These are phyloP conservation scores for Heterococcus sp. DNA, from an alignment of 108 stramenopile genomes.

Conservation along the genomic window DNA sequence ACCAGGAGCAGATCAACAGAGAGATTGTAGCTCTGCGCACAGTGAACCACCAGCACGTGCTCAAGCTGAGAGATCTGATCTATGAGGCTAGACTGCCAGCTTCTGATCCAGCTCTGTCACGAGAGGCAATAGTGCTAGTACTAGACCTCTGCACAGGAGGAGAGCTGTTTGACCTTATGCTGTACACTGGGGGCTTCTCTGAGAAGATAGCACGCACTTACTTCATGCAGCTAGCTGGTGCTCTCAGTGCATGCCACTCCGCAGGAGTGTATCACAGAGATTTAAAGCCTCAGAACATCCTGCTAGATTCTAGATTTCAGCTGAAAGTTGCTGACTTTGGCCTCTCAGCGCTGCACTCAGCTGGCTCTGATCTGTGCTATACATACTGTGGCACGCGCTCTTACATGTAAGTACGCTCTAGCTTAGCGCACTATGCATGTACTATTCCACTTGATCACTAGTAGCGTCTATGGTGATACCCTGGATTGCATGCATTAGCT, in stretches of 20 bases:
- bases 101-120: not conserved
- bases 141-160: conserved; percentile 52
- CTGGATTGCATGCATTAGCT: no score
- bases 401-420: no score
- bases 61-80: conserved; percentile 11
- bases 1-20: not conserved
- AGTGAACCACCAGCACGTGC: conserved; percentile 26
- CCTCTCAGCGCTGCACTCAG: conserved; percentile 1
- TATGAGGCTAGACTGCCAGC: not conserved
- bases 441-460: no score
- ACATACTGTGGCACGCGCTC: conserved; percentile 58
- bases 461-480: no score
- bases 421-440: no score
- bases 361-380: conserved; percentile 14
- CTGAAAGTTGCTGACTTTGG: conserved; percentile 58
- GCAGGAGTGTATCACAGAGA: conserved; percentile 51
- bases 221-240: conserved; percentile 39
- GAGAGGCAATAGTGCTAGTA: conserved; percentile 27
- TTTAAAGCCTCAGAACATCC: conserved; percentile 52
- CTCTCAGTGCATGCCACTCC: conserved; percentile 28
- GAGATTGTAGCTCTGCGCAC: conserved; percentile 48
- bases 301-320: conserved; percentile 48
- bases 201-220: conserved; percentile 52
- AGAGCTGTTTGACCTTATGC: conserved; percentile 60
- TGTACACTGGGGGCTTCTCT: conserved; percentile 54